These are phyloP conservation scores for Amoebophrya sp. DNA, from an alignment of 169 alveolate genomes.

Conservation along the genomic window DNA sequence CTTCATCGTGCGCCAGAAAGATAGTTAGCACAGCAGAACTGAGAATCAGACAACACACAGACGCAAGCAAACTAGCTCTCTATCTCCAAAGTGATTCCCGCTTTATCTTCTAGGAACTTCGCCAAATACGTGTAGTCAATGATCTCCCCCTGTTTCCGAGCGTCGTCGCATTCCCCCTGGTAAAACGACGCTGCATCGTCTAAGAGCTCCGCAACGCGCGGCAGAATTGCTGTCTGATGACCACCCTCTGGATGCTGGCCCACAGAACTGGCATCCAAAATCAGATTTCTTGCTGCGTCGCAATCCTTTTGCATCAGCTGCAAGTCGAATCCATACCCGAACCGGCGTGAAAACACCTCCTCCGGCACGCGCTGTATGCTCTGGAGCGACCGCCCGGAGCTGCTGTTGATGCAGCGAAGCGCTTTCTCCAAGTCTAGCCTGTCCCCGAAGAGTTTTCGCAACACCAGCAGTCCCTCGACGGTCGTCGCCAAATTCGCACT, in stretches of 20 bases:
- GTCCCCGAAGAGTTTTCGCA: neutral
- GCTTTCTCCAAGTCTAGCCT: neutral
- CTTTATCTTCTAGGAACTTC: neutral
- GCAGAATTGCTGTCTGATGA: neutral
- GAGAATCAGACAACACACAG: too few species aligned
- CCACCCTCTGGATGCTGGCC: too few species aligned
- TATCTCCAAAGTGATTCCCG: neutral
- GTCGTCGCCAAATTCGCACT: neutral
- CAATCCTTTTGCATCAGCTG: neutral
- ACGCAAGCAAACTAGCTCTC: too few species aligned
- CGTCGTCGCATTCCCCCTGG: neutral
- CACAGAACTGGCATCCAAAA: neutral
- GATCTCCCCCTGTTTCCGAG: neutral
- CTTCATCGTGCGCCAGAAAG: too few species aligned
- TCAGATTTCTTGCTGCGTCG: neutral
- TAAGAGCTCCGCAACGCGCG: neutral
- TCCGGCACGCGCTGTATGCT: neutral
- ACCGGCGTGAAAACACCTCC: neutral
- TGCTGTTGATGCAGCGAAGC: neutral
- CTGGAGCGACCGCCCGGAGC: neutral
- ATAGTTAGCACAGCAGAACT: too few species aligned
- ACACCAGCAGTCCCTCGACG: neutral
- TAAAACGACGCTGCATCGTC: slow-evolving; percentile 9
- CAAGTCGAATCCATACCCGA: neutral
- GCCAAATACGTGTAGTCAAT: neutral